Evolutionary conservation across 345 rosid species (phyloP).

Genomic region (Rhodamnia rubescens): DNA sequence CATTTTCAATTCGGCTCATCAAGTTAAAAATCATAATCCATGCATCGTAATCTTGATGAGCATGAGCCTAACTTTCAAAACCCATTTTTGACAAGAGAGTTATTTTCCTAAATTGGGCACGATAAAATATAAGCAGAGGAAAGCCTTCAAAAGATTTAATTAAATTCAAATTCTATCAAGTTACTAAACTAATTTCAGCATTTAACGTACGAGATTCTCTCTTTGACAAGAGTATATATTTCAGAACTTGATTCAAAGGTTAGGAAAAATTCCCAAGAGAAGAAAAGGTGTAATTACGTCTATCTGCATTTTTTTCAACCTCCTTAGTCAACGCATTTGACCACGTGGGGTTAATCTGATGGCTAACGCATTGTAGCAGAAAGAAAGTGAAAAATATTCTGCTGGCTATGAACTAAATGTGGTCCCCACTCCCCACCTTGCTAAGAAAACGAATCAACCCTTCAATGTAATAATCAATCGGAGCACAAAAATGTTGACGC

Average conservation of each 20-base stretch:
- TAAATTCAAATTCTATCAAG: too few species aligned
- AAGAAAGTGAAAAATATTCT: not conserved
- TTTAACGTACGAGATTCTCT: not conserved
- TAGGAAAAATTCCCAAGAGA: not conserved
- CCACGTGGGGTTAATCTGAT: not conserved
- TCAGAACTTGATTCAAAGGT: not conserved
- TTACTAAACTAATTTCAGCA: not conserved
- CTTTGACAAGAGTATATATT: not conserved
- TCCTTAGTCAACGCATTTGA: not conserved
- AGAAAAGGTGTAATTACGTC: not conserved
- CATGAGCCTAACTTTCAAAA: too few species aligned
- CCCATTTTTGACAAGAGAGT: too few species aligned
- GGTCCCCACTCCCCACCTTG: not conserved
- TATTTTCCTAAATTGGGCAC: too few species aligned
- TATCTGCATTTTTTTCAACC: not conserved
- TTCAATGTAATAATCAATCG: not conserved
- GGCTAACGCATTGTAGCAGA: not conserved
- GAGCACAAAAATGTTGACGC: not conserved
- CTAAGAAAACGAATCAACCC: not conserved
- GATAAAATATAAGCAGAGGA: too few species aligned
- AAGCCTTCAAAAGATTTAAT: too few species aligned
- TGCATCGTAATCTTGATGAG: too few species aligned
- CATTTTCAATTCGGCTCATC: too few species aligned
- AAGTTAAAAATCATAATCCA: too few species aligned
- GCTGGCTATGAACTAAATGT: not conserved